These are phyloP conservation scores for Corniculantispora saksenae DNA, from an alignment of 2,329 filamentous ascomycete genomes.

Conservation along the genomic window DNA sequence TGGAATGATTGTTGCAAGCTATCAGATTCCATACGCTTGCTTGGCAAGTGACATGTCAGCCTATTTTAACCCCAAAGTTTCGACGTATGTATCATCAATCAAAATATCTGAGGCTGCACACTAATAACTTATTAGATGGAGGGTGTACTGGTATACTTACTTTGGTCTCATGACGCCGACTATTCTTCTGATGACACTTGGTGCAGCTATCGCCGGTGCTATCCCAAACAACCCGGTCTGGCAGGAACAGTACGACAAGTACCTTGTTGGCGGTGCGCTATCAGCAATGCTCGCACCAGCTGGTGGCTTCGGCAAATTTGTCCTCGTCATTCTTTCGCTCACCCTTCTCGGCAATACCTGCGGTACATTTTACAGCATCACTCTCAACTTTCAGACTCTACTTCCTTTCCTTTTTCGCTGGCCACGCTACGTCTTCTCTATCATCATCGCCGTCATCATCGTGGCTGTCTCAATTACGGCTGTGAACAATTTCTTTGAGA, in stretches of 20 bases:
- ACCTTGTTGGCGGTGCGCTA: constrained; percentile 59
- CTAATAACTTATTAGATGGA: constrained; percentile 30
- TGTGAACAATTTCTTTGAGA: constrained; percentile 57
- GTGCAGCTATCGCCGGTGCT: constrained; percentile 64
- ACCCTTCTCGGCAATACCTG: constrained; percentile 61
- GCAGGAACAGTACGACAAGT: constrained; percentile 53
- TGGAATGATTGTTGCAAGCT: constrained; percentile 62
- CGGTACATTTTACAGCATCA: constrained; percentile 62
- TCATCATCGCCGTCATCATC: constrained; percentile 59
- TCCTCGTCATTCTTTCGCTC: constrained; percentile 59
- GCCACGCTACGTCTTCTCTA: constrained; percentile 58
- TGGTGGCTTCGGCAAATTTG: constrained; percentile 62
- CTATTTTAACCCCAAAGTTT: constrained; percentile 58
- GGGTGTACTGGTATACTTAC: constrained; percentile 58
- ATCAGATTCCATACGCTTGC: constrained; percentile 63
- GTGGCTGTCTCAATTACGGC: constrained; percentile 60
- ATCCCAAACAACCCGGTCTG: constrained; percentile 55
- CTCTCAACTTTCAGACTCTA: constrained; percentile 65
- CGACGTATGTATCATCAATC: constrained; percentile 40
- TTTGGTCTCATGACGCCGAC: constrained; percentile 56
- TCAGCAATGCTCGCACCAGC: constrained; percentile 59
- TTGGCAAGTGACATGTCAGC: constrained; percentile 62
- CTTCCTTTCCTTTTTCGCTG: constrained; percentile 56
- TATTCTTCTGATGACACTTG: constrained; percentile 61
- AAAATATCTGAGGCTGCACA: not conserved